Evolutionary conservation across 768 basidiomycete genomes (phyloP).

Genomic region (Tylopilus vinaceipallidus): DNA sequence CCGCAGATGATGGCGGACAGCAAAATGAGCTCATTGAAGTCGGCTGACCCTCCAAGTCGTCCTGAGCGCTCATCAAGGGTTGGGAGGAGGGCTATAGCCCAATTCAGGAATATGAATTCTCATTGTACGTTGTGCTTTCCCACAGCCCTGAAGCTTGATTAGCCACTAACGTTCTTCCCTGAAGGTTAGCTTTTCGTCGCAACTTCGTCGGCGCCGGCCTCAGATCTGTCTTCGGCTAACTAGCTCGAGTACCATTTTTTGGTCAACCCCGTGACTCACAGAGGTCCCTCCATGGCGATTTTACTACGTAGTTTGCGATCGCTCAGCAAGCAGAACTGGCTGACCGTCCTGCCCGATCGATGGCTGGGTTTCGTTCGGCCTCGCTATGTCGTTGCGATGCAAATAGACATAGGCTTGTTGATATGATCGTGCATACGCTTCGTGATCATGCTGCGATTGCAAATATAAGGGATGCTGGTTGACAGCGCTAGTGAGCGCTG

Average conservation of each 20-base stretch:
- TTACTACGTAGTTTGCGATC: too few species aligned
- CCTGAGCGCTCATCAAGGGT: too few species aligned
- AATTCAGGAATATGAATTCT: neutral
- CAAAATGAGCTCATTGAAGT: too few species aligned
- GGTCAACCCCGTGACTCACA: neutral
- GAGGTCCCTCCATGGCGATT: neutral
- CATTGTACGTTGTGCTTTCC: neutral
- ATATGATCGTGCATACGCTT: conserved; percentile 3
- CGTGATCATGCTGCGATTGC: neutral
- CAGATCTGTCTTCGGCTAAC: neutral
- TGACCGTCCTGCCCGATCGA: too few species aligned
- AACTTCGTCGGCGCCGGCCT: conserved; percentile 18
- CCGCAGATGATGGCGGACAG: too few species aligned
- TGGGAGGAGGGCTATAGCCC: conserved; percentile 4
- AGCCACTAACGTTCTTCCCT: neutral
- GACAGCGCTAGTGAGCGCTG: conserved; percentile 9
- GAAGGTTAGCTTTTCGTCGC: conserved; percentile 4
- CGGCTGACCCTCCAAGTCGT: too few species aligned
- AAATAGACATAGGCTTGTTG: neutral
- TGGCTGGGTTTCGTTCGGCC: too few species aligned
- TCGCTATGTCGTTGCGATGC: neutral
- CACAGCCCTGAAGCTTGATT: conserved; percentile 4
- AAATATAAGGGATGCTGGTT: conserved; percentile 1
- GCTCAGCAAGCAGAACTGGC: too few species aligned
- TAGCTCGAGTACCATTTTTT: neutral